Base-by-base conservation (phyloP, 768 basidiomycete genomes). In the Coprinopsis cinerea region DNA sequence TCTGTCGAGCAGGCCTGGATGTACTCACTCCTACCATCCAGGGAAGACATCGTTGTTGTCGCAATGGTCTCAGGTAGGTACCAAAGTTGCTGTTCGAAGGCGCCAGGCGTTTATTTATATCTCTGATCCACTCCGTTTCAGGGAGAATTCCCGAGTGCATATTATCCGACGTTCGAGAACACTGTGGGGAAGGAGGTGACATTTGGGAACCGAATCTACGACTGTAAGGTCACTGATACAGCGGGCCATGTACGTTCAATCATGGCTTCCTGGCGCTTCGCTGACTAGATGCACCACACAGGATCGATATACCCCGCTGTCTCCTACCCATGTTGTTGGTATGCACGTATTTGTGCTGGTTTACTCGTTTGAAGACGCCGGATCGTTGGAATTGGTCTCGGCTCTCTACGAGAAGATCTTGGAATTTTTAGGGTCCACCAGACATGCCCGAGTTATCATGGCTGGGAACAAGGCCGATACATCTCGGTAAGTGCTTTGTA, bases 211-310 rank as follows among this genome's bases (percentile, higher is more conserved):
- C 6, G 13, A 14, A 17, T 18, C 17, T 39, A 20, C 17, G 13
- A 39, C 6, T 39, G 18, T 20, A 39, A 39, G 14, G 36, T 47
- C 5, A 47, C 46, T 22, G 46, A 47, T 24, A 47, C 46, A 11
- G 20, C 46, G 17, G 24, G 46, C 23, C 46, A 47, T 47, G 46
- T 47, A 36, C 4, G 44, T 46, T 18, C 18, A 14, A 20, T 20
- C 9, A 14, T 39, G 10, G 9, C 37, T 13, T 10, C 7, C 18
- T 20, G 10, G 13, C 17, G 9, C 5, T 13, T 4, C 10, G 20
- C 42, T 18, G 27, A 26, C 28, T 27, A 23, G 6, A 25, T 32
- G n/a, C n/a, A n/a, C n/a, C n/a, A n/a, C 20, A 28, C 22, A 47
- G 46, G 10, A 14, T 5, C 20, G 30, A 4, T 47, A 4, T 18